phyloP scores from a whole-genome alignment of 2,329 filamentous ascomycete genomes.

The Trichoderma oligosporum region DNA sequence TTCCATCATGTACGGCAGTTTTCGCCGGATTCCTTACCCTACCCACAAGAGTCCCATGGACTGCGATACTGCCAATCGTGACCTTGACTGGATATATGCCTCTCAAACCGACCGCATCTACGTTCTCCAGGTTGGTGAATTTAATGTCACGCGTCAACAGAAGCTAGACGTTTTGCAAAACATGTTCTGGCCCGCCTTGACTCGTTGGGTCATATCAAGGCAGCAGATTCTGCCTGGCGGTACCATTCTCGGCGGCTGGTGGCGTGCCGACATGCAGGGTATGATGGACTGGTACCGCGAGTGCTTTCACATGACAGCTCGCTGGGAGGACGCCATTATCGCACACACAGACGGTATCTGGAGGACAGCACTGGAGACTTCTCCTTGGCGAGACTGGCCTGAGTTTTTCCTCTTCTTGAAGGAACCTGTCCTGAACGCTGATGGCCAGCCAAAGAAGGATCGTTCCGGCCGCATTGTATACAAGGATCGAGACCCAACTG shows the following conservation, averaged over 20 bases:
- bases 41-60: conserved; percentile 26
- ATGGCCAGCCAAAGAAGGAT: conserved; percentile 8
- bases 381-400: conserved; percentile 30
- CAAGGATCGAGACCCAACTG: conserved; percentile 15
- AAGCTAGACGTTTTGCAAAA: conserved; percentile 25
- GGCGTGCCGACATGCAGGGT: conserved; percentile 26
- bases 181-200: conserved; percentile 28
- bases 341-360: conserved; percentile 28
- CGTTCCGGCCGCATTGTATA: conserved; percentile 16
- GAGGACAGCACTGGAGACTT: conserved; percentile 23
- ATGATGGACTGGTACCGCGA: conserved; percentile 32
- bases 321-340: conserved; percentile 21
- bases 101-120: conserved; percentile 24
- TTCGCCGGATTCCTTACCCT: conserved; percentile 23
- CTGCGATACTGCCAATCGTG: conserved; percentile 24
- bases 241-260: conserved; percentile 26
- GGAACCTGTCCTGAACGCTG: conserved; percentile 20
- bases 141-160: conserved; percentile 21
- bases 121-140: conserved; percentile 19
- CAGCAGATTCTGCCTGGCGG: conserved; percentile 24
- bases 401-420: conserved; percentile 25
- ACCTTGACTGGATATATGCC: conserved; percentile 25
- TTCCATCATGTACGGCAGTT: conserved; percentile 17
- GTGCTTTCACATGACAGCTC: conserved; percentile 23
- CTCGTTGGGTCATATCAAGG: conserved; percentile 26